Evolutionary conservation across 768 basidiomycete species (phyloP), one percentile per base, ranked within the genome.

Genomic region (Boletus tylopilopsis): DNA sequence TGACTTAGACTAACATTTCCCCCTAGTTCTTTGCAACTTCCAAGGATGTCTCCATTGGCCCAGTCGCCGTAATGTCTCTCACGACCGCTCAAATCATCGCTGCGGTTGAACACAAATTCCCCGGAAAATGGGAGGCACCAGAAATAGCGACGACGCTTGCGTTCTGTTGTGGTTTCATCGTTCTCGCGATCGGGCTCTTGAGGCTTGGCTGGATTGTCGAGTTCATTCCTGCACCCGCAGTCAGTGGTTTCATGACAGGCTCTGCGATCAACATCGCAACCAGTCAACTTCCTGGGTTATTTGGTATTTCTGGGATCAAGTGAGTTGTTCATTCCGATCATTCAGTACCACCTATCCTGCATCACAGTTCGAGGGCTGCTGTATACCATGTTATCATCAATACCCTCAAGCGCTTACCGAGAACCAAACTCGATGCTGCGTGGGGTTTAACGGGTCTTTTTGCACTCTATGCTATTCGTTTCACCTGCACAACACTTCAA

Each of bases 41-140:
- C 24, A 97, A 97, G 69, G 96, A 99, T 75, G 90, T 99, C 35
- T 94, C 93, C 18, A 98, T 99, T 57, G 96, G 96, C 42, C 96
- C 96, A 2, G 95, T 98, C 57, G 95, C 96, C 7, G 95, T 99
- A 65, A 96, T 99, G 94, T 94, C 92, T 2, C 78, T 96, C 42
- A 87, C 89, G 18, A 81, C 84, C n/a, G 78, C 90, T 8, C 82
- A 90, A 64, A 83, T 97, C 55, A 89, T 97, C 64, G 71, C 76
- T 13, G 68, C 78, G 30, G 81, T 96, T 45, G 60, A 85, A 35
- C 60, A 71, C 0, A 59, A 65, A 10, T 71, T 82, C 58, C 84
- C 80, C 1, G 70, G 69, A n/a, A 63, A 73, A 58, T 95, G 82
- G 80, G 57, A 70, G 4, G 75, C 73, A 1, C 84, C 88, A 2